A percentile compares a stretch with the other conserved stretches of the same genome.
These are phyloP conservation scores for Lepidium aucheri DNA, from an alignment of 345 rosid genomes.

Conservation along the genomic window DNA sequence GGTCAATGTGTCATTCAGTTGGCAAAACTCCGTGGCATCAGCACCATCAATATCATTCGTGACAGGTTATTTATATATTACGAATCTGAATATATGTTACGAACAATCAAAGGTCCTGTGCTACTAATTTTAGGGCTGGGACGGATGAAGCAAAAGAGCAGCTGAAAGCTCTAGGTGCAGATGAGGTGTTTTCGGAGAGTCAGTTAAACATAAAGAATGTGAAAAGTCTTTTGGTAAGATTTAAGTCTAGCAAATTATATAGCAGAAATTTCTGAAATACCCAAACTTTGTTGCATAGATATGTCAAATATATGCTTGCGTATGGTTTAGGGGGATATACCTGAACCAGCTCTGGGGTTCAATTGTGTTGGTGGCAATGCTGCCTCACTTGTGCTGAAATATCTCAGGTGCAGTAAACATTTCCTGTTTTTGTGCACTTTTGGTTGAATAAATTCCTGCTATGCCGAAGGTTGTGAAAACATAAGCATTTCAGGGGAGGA, in stretches of 20 bases:
- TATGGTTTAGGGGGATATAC: conserved; percentile 41
- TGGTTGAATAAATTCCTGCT: not conserved
- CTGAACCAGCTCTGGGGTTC: conserved; percentile 74
- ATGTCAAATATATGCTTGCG: not conserved
- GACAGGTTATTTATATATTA: conserved; percentile 46
- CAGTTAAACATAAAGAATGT: conserved; percentile 73
- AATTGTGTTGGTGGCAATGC: conserved; percentile 88
- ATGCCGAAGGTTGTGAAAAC: not conserved
- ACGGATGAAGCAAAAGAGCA: conserved; percentile 62
- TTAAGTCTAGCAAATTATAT: not conserved
- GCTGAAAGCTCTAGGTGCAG: conserved; percentile 66
- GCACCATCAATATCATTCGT: conserved; percentile 65
- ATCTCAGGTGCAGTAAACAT: conserved; percentile 44
- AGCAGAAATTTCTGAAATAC: not conserved
- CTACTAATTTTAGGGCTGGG: conserved; percentile 41
- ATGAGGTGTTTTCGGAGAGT: conserved; percentile 68
- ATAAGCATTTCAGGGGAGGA: conserved; percentile 39
- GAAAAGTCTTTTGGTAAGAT: conserved; percentile 65
- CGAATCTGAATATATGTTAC: not conserved
- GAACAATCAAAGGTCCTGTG: not conserved
- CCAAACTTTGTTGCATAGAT: not conserved
- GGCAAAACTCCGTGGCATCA: conserved; percentile 57
- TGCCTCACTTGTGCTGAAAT: conserved; percentile 73
- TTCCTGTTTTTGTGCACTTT: not conserved
- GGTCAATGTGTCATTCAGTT: conserved; percentile 89